Base-by-base conservation (phyloP, 2,329 filamentous ascomycete species). In the Calonectria hongkongensis region DNA sequence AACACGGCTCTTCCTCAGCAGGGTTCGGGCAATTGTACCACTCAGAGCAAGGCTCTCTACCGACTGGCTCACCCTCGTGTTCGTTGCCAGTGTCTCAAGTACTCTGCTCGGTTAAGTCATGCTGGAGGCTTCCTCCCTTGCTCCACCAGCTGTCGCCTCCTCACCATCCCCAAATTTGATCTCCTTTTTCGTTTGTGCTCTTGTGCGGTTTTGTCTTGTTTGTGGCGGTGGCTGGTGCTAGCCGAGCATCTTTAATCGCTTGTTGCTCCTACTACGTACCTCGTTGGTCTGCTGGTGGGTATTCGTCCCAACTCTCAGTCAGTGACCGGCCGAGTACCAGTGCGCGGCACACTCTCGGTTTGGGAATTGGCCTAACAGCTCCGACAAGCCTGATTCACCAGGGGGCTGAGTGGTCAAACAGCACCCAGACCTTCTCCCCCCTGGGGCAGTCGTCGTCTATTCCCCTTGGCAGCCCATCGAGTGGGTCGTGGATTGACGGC, bases 261-360 rank as follows among this genome's bases (percentile, higher is more conserved):
- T 50, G 28, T 41, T 58, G 60, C 41, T 45, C 21, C 41, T 15
- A 21, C 25, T 33, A 25, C 33, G 21, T 21, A 21, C 21, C 25
- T 30, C 45, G 36, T 27, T 56, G 41, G 48, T 10, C 33, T 27
- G 18, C 13, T 45, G 21, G 48, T 48, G 48, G 41, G 48, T 58
- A 66, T 68, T 72, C 65, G 58, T 72, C 70, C 65, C 70, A 65
- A 72, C 70, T 68, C 62, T 56, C 56, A 13, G 2, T 64, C 48
- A 65, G 21, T 58, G 33, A 48, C 28, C 36, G 48, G 36, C 54
- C 48, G 12, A 56, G 30, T 41, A n/a, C 58, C 65, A 65, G 39
- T 65, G 28, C 54, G 47, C 56, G 64, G 64, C 41, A 45, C 39
- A 25, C 47, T 60, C 63, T 64, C 48, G 36, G 65, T 72, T 72